Conservation (phyloP, 208 protist species). For the Leishmania mexicana region DNA sequence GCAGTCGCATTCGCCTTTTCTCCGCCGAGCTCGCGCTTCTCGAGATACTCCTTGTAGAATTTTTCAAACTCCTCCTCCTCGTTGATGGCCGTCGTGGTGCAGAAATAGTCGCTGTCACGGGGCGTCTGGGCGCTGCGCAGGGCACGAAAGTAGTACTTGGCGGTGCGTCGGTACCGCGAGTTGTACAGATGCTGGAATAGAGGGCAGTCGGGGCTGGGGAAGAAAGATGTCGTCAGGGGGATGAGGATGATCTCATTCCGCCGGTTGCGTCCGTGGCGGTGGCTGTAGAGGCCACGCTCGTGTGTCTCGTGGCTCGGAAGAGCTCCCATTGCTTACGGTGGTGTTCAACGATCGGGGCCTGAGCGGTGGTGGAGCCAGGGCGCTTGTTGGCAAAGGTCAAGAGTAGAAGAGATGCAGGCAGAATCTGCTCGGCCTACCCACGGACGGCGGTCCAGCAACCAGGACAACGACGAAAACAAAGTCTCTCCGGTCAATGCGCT, state of each 20-base stretch:
- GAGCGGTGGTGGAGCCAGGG: not conserved
- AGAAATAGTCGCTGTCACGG: conserved; percentile 70
- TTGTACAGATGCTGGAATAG: conserved; percentile 64
- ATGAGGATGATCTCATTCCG: conserved; percentile 78
- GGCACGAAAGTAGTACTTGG: conserved; percentile 80
- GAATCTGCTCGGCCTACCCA: not conserved
- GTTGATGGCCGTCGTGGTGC: conserved; percentile 46
- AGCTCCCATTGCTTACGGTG: conserved; percentile 46
- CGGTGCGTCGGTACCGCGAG: conserved; percentile 64
- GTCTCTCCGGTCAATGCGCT: not conserved
- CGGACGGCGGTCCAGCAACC: not conserved
- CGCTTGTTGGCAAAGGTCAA: not conserved
- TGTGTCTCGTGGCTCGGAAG: conserved; percentile 80
- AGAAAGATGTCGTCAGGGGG: conserved; percentile 66
- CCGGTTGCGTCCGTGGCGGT: conserved; percentile 73
- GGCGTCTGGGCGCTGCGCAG: conserved; percentile 42
- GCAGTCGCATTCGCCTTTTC: not conserved
- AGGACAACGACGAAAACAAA: not conserved
- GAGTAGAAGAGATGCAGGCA: not conserved
- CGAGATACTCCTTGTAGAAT: conserved; percentile 32
- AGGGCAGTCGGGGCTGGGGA: conserved; percentile 58
- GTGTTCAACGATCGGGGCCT: not conserved
- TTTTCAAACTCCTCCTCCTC: conserved; percentile 34
- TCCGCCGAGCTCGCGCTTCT: conserved; percentile 8
- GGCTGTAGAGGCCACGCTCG: conserved; percentile 73